phyloP scores from a whole-genome alignment of 148 eudicot genomes.

The Vaccinium corymbosum region DNA sequence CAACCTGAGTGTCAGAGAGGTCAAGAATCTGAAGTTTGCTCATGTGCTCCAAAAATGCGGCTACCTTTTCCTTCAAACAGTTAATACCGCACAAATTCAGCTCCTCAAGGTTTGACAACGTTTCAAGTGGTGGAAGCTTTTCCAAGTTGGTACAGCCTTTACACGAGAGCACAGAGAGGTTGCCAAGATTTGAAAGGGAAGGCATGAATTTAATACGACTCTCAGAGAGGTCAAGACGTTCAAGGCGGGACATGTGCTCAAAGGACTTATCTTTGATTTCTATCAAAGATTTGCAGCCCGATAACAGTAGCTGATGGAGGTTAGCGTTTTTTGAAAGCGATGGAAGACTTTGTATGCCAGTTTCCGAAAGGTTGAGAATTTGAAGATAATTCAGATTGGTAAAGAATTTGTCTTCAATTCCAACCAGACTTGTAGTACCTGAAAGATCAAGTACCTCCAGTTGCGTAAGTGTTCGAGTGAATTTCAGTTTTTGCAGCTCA shows the following conservation, averaged over 20 bases:
- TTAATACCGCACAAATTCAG: conserved; percentile 24
- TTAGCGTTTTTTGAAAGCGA: background rate
- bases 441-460: conserved; percentile 30
- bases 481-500: background rate
- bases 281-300: conserved; percentile 18
- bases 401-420: background rate
- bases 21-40: conserved; percentile 24
- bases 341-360: background rate
- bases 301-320: background rate
- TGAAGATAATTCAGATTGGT: background rate
- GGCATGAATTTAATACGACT: conserved; percentile 21
- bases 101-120: conserved; percentile 25
- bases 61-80: background rate
- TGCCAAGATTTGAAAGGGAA: conserved; percentile 20
- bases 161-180: conserved; percentile 23
- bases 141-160: conserved; percentile 15
- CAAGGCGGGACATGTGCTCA: conserved; percentile 27
- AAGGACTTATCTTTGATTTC: conserved; percentile 21
- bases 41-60: conserved; percentile 19
- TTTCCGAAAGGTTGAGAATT: background rate
- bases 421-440: background rate
- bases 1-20: conserved; percentile 27
- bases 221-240: conserved; percentile 25
- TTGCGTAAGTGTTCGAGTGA: background rate
- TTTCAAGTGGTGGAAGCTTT: conserved; percentile 1